phyloP scores from a whole-genome alignment of 2,329 filamentous ascomycete species.

The Penicillium sclerotiorum region DNA sequence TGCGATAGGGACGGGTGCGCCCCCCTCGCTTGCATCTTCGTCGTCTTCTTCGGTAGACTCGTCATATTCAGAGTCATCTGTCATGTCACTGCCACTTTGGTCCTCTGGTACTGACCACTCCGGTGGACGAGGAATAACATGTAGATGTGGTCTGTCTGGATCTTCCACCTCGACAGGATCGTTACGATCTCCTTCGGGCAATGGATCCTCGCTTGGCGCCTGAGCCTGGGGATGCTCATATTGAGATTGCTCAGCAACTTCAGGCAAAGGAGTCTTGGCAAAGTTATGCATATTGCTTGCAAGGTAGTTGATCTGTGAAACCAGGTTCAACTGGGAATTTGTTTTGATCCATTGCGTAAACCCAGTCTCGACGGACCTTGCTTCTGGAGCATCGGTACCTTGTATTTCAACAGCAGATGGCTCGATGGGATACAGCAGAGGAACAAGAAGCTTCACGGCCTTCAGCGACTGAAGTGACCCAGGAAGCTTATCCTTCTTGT shows the following conservation, averaged over 20 bases:
- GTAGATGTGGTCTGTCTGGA: conserved; percentile 65
- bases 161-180: neutral
- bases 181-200: neutral
- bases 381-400: conserved; percentile 62
- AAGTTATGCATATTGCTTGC: conserved; percentile 70
- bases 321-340: conserved; percentile 64
- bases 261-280: conserved; percentile 56
- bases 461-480: conserved; percentile 62
- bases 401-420: conserved; percentile 67
- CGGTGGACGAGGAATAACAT: conserved; percentile 72
- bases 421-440: conserved; percentile 71
- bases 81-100: conserved; percentile 40
- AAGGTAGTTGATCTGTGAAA: conserved; percentile 75
- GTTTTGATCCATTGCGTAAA: conserved; percentile 63
- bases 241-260: conserved; percentile 15
- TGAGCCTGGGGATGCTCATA: conserved; percentile 12
- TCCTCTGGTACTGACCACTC: conserved; percentile 64
- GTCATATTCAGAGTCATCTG: conserved; percentile 49
- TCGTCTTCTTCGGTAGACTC: conserved; percentile 51
- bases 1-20: conserved; percentile 36
- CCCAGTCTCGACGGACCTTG: conserved; percentile 64
- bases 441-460: conserved; percentile 69
- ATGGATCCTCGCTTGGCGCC: neutral
- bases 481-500: conserved; percentile 63
- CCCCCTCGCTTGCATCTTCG: conserved; percentile 36